Conservation (phyloP, 108 stramenopile genomes). For the Nannochloropsis oceanica region DNA sequence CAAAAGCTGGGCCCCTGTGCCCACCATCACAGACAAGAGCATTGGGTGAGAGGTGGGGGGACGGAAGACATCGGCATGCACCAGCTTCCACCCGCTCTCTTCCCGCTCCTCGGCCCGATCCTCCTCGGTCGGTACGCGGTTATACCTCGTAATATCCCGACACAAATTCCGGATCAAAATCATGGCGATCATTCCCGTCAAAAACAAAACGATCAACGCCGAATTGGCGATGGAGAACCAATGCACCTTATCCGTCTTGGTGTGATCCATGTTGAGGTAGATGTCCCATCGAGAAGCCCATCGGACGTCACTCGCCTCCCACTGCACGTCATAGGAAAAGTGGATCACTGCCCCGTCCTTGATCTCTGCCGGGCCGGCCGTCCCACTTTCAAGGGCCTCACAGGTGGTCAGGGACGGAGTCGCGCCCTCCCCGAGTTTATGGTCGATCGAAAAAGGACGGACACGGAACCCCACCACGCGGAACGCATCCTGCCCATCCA, state of each 20-base stretch:
- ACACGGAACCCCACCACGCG: slow-evolving; percentile 84
- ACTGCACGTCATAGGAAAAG: slow-evolving; percentile 87
- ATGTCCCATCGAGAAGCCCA: slow-evolving; percentile 98
- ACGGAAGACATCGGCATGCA: slow-evolving; percentile 99
- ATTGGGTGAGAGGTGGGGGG: slow-evolving; percentile 78
- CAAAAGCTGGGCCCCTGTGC: slow-evolving; percentile 60
- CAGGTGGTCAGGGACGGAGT: neutral
- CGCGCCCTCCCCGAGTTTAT: slow-evolving; percentile 48
- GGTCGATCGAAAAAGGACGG: slow-evolving; percentile 86
- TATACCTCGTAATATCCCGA: slow-evolving; percentile 83
- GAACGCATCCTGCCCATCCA: slow-evolving; percentile 54
- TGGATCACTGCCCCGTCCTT: slow-evolving; percentile 44
- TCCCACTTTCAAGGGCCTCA: neutral
- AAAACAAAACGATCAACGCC: slow-evolving; percentile 76
- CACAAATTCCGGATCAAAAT: slow-evolving; percentile 71
- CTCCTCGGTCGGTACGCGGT: slow-evolving; percentile 69
- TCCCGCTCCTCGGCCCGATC: slow-evolving; percentile 68
- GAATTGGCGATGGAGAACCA: slow-evolving; percentile 85
- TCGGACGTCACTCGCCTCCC: slow-evolving; percentile 50
- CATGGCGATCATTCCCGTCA: slow-evolving; percentile 82
- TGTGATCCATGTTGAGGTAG: slow-evolving; percentile 82
- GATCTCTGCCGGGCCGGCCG: neutral
- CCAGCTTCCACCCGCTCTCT: slow-evolving; percentile 50
- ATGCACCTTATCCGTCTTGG: slow-evolving; percentile 77
- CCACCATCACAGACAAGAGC: slow-evolving; percentile 87